A percentile compares a stretch with the other conserved stretches of the same genome.
phyloP scores from a whole-genome alignment of 768 basidiomycete genomes.

The Gymnopilus junonius region DNA sequence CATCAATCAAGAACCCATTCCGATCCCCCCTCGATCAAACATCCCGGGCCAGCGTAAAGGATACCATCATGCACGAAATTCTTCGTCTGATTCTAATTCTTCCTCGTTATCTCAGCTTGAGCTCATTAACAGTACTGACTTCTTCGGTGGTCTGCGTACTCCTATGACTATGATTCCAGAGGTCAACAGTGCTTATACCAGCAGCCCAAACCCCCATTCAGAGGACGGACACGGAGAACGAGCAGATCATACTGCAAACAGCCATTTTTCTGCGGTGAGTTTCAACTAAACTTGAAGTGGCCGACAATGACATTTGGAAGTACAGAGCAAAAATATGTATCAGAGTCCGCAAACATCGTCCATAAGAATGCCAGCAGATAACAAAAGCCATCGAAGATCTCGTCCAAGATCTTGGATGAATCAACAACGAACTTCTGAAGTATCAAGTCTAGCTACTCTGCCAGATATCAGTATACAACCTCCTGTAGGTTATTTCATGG shows the following conservation, averaged over 20 bases:
- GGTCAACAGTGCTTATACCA: conserved; percentile 45
- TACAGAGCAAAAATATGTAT: conserved; percentile 22
- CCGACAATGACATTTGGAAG: neutral
- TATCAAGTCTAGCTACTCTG: conserved; percentile 23
- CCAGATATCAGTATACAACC: conserved; percentile 40
- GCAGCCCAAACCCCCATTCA: conserved; percentile 38
- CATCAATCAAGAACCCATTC: conserved; percentile 38
- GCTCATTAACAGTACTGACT: conserved; percentile 43
- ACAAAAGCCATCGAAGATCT: conserved; percentile 23
- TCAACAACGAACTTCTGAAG: neutral
- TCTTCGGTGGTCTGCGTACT: conserved; percentile 32
- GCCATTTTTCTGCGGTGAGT: conserved; percentile 43
- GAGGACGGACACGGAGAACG: conserved; percentile 5
- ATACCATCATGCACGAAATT: conserved; percentile 35
- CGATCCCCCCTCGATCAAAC: conserved; percentile 35
- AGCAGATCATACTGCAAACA: conserved; percentile 26
- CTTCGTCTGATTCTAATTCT: conserved; percentile 59
- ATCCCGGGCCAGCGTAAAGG: conserved; percentile 29
- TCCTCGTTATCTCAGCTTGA: conserved; percentile 60
- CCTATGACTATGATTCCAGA: conserved; percentile 64
- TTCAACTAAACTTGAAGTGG: neutral
- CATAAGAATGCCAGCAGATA: conserved; percentile 16
- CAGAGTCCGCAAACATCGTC: conserved; percentile 12
- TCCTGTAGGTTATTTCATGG: conserved; percentile 34
- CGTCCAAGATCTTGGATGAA: conserved; percentile 23